A percentile compares a stretch with the other conserved stretches of the same genome.
phyloP scores from a whole-genome alignment of 2,329 filamentous ascomycete species.

The Neonectria coccinea region DNA sequence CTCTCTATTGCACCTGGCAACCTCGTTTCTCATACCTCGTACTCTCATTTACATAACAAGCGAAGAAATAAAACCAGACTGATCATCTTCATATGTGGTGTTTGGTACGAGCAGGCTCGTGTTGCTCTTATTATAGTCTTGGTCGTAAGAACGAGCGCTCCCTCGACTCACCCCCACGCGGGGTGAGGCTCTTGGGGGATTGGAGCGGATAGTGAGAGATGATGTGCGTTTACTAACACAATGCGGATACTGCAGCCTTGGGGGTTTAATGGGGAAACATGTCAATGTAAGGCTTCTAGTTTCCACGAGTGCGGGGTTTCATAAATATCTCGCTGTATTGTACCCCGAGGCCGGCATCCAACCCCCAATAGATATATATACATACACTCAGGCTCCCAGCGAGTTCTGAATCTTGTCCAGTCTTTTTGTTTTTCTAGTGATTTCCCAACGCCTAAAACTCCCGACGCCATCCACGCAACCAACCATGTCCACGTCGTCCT shows the following conservation, averaged over 20 bases:
- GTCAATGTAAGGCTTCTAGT: background rate
- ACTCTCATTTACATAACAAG: constrained; percentile 23
- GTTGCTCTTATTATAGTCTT: background rate
- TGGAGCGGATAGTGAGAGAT: background rate
- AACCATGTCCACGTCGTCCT: background rate
- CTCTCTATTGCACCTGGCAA: constrained; percentile 31
- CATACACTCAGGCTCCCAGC: background rate
- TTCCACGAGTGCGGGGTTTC: constrained; percentile 33
- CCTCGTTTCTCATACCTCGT: constrained; percentile 18
- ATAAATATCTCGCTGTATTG: constrained; percentile 32
- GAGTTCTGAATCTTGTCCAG: too few relatives aligned
- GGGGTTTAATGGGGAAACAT: background rate
- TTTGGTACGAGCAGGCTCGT: background rate
- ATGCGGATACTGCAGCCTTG: background rate
- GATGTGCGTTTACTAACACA: background rate
- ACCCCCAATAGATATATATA: constrained; percentile 2
- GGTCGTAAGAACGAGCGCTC: too few relatives aligned
- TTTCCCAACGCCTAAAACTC: background rate
- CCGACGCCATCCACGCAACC: background rate
- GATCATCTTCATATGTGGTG: background rate
- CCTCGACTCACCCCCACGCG: constrained; percentile 21
- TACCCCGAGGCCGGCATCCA: constrained; percentile 38
- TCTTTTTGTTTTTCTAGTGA: too few relatives aligned
- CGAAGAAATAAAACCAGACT: constrained; percentile 15
- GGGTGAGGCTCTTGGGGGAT: constrained; percentile 13